Conservation (phyloP, 169 alveolate species). For the Plasmodium fragile region DNA sequence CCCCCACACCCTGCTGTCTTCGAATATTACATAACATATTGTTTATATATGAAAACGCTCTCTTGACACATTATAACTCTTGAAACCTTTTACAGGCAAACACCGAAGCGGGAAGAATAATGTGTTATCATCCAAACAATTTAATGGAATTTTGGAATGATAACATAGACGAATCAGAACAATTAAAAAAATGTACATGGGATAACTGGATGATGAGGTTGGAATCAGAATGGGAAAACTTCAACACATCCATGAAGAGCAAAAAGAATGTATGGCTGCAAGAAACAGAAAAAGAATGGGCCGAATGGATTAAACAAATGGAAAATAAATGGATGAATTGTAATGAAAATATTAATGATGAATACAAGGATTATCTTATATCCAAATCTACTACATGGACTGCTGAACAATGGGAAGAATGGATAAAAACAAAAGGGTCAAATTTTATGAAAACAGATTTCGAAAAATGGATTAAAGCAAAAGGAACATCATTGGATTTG, state of each 20-base stretch:
- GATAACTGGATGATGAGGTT: conserved; percentile 19
- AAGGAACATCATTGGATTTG: conserved; percentile 8
- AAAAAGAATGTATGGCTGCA: conserved; percentile 6
- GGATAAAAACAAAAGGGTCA: conserved; percentile 8
- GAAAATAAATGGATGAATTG: conserved; percentile 25
- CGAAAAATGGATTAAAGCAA: conserved; percentile 24
- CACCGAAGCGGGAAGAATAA: background rate
- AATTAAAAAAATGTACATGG: conserved; percentile 3
- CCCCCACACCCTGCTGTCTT: background rate
- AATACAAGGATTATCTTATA: background rate
- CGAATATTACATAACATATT: background rate
- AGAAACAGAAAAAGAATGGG: conserved; percentile 14
- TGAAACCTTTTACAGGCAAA: background rate
- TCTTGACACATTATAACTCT: background rate
- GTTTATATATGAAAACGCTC: background rate
- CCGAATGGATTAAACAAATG: background rate
- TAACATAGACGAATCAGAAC: background rate
- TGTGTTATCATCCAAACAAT: background rate
- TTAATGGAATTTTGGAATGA: conserved; percentile 25
- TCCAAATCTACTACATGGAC: conserved; percentile 19
- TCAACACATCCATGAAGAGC: background rate
- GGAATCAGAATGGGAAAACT: conserved; percentile 22
- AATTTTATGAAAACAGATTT: conserved; percentile 4
- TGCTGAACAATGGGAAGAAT: background rate
- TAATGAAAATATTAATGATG: conserved; percentile 6